Percentiles rank a stretch among this genome's conserved stretches.
Evolutionary conservation across 345 rosid species (phyloP).

Genomic region (Bruguiera sexangula): DNA sequence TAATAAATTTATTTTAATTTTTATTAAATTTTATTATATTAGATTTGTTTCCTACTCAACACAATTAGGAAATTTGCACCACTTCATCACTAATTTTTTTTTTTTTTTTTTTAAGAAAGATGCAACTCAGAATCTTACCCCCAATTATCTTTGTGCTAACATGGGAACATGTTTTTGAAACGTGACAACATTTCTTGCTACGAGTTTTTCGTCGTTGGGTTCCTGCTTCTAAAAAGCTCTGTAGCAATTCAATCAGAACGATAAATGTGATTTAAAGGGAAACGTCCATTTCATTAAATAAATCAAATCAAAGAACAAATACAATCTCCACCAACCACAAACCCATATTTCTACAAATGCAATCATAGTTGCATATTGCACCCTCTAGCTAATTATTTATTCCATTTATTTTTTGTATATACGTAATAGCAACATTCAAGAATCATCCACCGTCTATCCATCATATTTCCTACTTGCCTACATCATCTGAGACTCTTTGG

Average conservation of each 20-base stretch:
- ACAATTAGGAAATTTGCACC: too few species aligned
- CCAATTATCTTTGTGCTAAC: too few species aligned
- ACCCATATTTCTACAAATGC: background rate
- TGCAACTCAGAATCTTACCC: too few species aligned
- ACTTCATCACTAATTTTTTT: too few species aligned
- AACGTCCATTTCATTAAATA: background rate
- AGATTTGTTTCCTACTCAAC: background rate
- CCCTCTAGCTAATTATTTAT: background rate
- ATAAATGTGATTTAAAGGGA: too few species aligned
- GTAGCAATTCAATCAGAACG: background rate
- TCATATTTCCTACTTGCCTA: background rate
- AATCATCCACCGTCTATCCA: background rate
- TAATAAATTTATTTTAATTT: too few species aligned
- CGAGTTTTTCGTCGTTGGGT: too few species aligned
- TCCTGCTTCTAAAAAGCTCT: too few species aligned
- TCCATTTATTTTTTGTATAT: background rate
- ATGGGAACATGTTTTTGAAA: too few species aligned
- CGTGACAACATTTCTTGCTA: too few species aligned
- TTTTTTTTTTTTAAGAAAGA: too few species aligned
- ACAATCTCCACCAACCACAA: constrained; percentile 4
- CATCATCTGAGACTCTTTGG: constrained; percentile 2
- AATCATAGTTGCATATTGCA: background rate
- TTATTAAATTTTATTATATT: too few species aligned
- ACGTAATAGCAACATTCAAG: background rate
- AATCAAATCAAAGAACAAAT: constrained; percentile 35